Evolutionary conservation across 805 yeast genomes (phyloP).

Genomic region (Diddensiella transvaalensis): DNA sequence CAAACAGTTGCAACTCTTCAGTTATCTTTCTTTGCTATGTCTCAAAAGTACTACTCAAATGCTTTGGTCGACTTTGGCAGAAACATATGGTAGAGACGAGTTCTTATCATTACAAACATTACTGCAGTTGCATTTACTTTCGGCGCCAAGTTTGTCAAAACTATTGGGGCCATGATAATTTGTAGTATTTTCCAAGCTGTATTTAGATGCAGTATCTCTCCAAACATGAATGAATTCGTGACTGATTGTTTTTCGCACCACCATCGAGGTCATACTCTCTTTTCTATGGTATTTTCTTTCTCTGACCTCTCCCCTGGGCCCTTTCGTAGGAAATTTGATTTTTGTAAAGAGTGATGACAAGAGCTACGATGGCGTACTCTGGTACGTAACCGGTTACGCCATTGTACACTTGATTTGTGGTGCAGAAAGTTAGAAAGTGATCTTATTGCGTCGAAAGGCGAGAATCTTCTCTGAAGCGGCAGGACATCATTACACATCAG

Average conservation of each 20-base stretch:
- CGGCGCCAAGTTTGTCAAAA: conserved; percentile 41
- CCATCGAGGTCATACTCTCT: conserved; percentile 62
- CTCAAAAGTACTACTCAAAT: conserved; percentile 63
- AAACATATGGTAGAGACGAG: conserved; percentile 65
- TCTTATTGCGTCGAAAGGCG: conserved; percentile 34
- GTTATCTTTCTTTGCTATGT: conserved; percentile 49
- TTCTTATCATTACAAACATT: conserved; percentile 52
- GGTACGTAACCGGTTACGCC: conserved; percentile 64
- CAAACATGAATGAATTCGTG: conserved; percentile 80
- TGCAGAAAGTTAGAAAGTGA: conserved; percentile 36
- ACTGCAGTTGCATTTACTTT: conserved; percentile 45
- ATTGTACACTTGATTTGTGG: conserved; percentile 53
- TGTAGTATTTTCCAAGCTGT: conserved; percentile 71
- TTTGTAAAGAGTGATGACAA: conserved; percentile 41
- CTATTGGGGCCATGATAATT: conserved; percentile 40
- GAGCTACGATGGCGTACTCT: conserved; percentile 71
- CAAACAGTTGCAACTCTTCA: conserved; percentile 38
- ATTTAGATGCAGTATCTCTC: conserved; percentile 73
- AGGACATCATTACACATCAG: conserved; percentile 27
- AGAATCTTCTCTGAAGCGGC: background rate
- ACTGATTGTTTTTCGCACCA: conserved; percentile 64
- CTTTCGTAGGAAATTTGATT: conserved; percentile 54
- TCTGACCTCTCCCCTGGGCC: conserved; percentile 56
- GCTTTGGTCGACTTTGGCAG: conserved; percentile 63
- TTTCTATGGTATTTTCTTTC: conserved; percentile 72